Percentiles rank a stretch among this genome's conserved stretches.
These are phyloP conservation scores for Diplosphaera chodatii DNA, from an alignment of 139 green algal genomes.

Conservation along the genomic window DNA sequence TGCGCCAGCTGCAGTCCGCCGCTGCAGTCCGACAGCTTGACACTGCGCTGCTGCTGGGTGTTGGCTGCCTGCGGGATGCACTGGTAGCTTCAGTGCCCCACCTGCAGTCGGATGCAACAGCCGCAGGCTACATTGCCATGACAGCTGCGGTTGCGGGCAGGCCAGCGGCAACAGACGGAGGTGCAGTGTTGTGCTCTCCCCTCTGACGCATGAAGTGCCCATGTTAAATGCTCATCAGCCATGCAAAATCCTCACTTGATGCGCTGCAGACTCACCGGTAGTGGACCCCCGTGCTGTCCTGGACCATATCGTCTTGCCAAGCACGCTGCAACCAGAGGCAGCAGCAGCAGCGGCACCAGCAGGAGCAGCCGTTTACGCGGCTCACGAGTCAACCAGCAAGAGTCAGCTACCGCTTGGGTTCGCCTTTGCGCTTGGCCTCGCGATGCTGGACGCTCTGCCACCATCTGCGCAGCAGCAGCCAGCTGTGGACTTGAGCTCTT, in stretches of 20 bases:
- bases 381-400: too few species aligned
- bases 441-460: not conserved
- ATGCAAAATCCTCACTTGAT: too few species aligned
- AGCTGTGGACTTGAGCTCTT: too few species aligned
- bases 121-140: not conserved
- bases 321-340: not conserved
- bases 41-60: not conserved
- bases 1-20: not conserved
- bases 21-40: too few species aligned
- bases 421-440: not conserved
- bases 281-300: not conserved
- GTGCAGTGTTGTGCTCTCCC: not conserved
- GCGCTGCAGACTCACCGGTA: not conserved
- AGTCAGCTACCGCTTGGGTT: not conserved
- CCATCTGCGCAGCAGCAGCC: too few species aligned
- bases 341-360: too few species aligned
- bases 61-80: not conserved
- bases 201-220: too few species aligned
- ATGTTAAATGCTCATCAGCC: too few species aligned
- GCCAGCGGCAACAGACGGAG: not conserved
- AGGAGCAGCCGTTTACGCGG: too few species aligned
- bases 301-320: not conserved
- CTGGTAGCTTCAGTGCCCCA: not conserved
- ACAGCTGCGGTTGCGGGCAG: too few species aligned
- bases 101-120: not conserved